Conservation (phyloP, 768 basidiomycete species). For the Astraeus odoratus region DNA sequence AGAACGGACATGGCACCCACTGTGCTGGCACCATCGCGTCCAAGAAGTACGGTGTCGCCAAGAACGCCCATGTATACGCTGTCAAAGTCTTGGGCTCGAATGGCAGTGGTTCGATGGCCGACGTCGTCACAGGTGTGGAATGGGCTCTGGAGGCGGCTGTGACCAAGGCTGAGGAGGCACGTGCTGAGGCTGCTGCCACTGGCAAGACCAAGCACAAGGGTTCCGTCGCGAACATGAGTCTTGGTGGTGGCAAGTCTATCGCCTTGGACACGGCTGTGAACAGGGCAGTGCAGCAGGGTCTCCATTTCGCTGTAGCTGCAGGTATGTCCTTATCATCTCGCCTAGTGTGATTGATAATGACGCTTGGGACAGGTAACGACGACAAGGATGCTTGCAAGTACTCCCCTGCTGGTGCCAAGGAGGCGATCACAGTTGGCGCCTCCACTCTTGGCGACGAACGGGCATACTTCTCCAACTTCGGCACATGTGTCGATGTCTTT, state of each 20-base stretch:
- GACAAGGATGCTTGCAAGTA: constrained; percentile 87
- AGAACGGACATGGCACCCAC: constrained; percentile 93
- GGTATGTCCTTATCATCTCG: constrained; percentile 42
- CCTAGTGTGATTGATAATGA: not conserved
- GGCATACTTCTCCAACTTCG: constrained; percentile 91
- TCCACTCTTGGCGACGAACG: constrained; percentile 75
- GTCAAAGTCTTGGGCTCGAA: constrained; percentile 94
- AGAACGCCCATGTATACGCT: constrained; percentile 82
- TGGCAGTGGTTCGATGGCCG: constrained; percentile 91
- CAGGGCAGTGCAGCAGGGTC: constrained; percentile 70
- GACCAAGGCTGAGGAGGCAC: constrained; percentile 52
- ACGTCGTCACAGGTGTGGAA: constrained; percentile 82
- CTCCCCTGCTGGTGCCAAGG: constrained; percentile 85
- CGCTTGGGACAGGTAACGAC: constrained; percentile 52
- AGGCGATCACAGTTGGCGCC: constrained; percentile 93
- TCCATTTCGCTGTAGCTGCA: constrained; percentile 97
- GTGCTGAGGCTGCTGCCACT: constrained; percentile 58
- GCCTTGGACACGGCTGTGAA: constrained; percentile 84
- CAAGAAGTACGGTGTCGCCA: constrained; percentile 89
- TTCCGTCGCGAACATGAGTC: constrained; percentile 94
- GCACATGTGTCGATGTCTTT: constrained; percentile 87
- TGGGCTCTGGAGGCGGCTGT: constrained; percentile 61
- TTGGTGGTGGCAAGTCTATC: constrained; percentile 89
- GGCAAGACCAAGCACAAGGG: constrained; percentile 86
- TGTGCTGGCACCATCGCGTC: constrained; percentile 97